Percentiles rank a stretch among this genome's conserved stretches.
These are phyloP conservation scores for Penicillium angulare DNA, from an alignment of 495 filamentous ascomycete genomes.

Conservation along the genomic window DNA sequence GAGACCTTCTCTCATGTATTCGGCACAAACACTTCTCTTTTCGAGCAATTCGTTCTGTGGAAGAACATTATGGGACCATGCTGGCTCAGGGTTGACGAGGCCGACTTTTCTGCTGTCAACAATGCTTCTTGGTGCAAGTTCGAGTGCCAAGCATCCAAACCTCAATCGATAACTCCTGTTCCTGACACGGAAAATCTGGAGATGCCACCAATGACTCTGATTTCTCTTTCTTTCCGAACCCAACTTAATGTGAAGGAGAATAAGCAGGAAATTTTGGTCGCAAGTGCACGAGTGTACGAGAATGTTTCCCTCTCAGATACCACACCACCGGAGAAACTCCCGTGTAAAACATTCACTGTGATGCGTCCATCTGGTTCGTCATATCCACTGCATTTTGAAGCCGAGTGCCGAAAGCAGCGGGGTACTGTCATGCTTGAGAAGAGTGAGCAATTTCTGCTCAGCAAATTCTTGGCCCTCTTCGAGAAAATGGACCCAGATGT, in stretches of 20 bases:
- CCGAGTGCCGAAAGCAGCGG: conserved; percentile 64
- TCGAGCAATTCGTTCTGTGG: conserved; percentile 98
- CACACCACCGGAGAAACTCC: conserved; percentile 80
- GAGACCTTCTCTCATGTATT: conserved; percentile 95
- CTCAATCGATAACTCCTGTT: conserved; percentile 65
- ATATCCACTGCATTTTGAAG: conserved; percentile 84
- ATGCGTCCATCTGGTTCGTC: conserved; percentile 74
- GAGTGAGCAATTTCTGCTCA: conserved; percentile 76
- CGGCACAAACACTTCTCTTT: conserved; percentile 87
- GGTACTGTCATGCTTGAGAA: conserved; percentile 76
- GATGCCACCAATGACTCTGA: conserved; percentile 82
- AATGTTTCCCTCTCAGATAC: conserved; percentile 86
- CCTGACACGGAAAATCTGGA: conserved; percentile 76
- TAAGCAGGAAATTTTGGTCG: conserved; percentile 90
- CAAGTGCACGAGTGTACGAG: conserved; percentile 88
- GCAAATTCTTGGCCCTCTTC: conserved; percentile 83
- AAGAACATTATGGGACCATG: conserved; percentile 98
- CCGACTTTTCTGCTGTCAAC: conserved; percentile 77
- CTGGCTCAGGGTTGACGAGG: conserved; percentile 86
- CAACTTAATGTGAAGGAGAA: conserved; percentile 89
- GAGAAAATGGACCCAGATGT: conserved; percentile 90
- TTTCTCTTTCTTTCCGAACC: conserved; percentile 89
- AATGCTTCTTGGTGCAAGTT: conserved; percentile 97
- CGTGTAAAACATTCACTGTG: conserved; percentile 86
- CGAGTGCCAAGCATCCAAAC: conserved; percentile 77